Evolutionary conservation across 192 early-diverging fungal species (phyloP), one percentile per base, ranked within the genome.

Genomic region (Haplosporangium gracile): DNA sequence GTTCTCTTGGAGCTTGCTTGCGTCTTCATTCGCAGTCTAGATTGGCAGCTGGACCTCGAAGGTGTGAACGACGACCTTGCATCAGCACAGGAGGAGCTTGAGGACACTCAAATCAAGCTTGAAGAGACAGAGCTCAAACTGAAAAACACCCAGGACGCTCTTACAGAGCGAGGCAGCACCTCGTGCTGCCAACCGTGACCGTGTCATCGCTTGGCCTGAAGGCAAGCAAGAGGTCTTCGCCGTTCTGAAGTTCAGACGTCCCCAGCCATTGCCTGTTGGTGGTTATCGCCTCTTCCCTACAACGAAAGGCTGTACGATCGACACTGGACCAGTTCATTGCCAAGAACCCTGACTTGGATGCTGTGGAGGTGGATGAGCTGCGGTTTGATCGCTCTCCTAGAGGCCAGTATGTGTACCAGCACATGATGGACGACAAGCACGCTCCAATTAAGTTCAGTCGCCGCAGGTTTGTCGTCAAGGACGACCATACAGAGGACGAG

Each of bases 131-230:
- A 75, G 45, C 45, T 81, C 47, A n/a, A 55, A 43, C 29, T 81
- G 65, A 36, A 75, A 49, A 68, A 81, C 36, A 81, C 73, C 13
- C n/a, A 75, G 57, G 57, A 42, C 40, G 72, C 72, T 68, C 78
- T 72, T 74, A 55, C 60, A 45, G 49, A 80, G 71, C 49, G 70
- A 81, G 79, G 43, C 39, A n/a, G 79, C 79, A 51, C 71, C 53
- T 55, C 78, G 57, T 26, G 70, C 40, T 32, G 78, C 71, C 76
- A 77, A 77, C 69, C 69, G 10, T 47, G 68, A 78, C 47, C 76
- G 76, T 70, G 49, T 78, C 49, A 22, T 78, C 49, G 34, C 68
- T 45, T 68, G 76, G 4, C 76, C 49, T 29, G n/a, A n/a, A 60
- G 68, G 3, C 9, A 78, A n/a, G 49, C 77, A 72, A 24, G 77